Evolutionary conservation across 2,329 filamentous ascomycete genomes (phyloP).

Genomic region (Beauveria sp.): DNA sequence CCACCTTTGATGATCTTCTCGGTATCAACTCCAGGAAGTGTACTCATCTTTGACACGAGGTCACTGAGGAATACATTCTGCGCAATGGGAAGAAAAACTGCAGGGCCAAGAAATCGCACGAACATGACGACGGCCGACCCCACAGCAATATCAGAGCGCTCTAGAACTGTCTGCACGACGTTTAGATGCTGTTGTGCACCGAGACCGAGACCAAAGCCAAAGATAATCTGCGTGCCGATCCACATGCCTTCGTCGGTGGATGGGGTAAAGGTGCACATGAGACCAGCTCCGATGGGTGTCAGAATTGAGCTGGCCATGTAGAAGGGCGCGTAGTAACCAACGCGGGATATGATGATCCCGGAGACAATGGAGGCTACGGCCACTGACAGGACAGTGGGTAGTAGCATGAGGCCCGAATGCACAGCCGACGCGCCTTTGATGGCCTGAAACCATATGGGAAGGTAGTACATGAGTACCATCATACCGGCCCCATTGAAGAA

Average conservation of each 20-base stretch:
- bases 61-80: slow-evolving; percentile 39
- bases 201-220: slow-evolving; percentile 31
- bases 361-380: slow-evolving; percentile 20
- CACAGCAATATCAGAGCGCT: slow-evolving; percentile 31
- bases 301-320: slow-evolving; percentile 24
- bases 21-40: slow-evolving; percentile 24
- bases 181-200: slow-evolving; percentile 33
- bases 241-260: slow-evolving; percentile 22
- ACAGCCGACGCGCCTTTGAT: slow-evolving; percentile 24
- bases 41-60: slow-evolving; percentile 29
- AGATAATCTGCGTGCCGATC: slow-evolving; percentile 34
- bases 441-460: slow-evolving; percentile 29
- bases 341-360: slow-evolving; percentile 20
- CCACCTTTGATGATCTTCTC: slow-evolving; percentile 20
- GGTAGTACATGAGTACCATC: slow-evolving; percentile 25
- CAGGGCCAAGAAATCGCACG: slow-evolving; percentile 26
- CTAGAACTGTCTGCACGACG: slow-evolving; percentile 33
- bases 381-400: slow-evolving; percentile 24
- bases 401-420: slow-evolving; percentile 25
- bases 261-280: slow-evolving; percentile 29
- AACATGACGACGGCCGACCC: slow-evolving; percentile 34
- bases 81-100: slow-evolving; percentile 38
- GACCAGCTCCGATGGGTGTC: slow-evolving; percentile 25
- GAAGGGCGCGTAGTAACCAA: slow-evolving; percentile 28
- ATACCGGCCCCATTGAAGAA: slow-evolving; percentile 14